phyloP scores from a whole-genome alignment of 192 early-diverging fungal genomes.

The Coemansia sp. region DNA sequence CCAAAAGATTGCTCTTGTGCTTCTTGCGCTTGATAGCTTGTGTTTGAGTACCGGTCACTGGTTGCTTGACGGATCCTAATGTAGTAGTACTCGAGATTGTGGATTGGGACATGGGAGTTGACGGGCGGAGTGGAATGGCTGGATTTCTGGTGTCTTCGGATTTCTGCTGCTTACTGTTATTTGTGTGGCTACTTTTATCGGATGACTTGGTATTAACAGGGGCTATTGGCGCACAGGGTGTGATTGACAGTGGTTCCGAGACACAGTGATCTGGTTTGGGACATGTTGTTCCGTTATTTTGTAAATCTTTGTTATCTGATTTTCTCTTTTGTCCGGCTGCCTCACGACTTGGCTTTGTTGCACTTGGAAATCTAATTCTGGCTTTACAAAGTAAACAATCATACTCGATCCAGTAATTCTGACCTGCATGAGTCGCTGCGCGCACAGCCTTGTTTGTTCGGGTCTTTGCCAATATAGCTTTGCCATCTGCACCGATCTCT shows the following conservation, averaged over 20 bases:
- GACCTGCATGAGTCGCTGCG: background rate
- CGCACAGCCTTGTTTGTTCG: no score
- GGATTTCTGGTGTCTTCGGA: no score
- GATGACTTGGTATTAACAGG: no score
- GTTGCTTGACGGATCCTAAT: background rate
- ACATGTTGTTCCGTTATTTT: no score
- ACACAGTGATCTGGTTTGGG: background rate
- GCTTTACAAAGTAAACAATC: constrained; percentile 28
- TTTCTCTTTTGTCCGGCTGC: constrained; percentile 18
- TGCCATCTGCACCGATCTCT: no score
- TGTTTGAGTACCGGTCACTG: background rate
- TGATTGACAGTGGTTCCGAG: background rate
- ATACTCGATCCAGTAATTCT: constrained; percentile 15
- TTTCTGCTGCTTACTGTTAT: no score
- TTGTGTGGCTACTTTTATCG: no score
- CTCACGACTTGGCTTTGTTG: constrained; percentile 15
- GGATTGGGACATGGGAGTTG: no score
- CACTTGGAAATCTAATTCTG: constrained; percentile 26
- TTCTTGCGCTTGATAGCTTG: constrained; percentile 41
- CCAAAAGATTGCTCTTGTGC: constrained; percentile 45
- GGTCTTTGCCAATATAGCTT: no score
- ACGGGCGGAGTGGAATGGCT: no score
- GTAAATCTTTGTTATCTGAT: background rate
- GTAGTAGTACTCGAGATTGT: background rate
- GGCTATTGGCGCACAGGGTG: background rate